Percentiles rank a stretch among this genome's conserved stretches.
These are phyloP conservation scores for Wolfiporia cocos DNA, from an alignment of 1,284 basidiomycete genomes.

Conservation along the genomic window DNA sequence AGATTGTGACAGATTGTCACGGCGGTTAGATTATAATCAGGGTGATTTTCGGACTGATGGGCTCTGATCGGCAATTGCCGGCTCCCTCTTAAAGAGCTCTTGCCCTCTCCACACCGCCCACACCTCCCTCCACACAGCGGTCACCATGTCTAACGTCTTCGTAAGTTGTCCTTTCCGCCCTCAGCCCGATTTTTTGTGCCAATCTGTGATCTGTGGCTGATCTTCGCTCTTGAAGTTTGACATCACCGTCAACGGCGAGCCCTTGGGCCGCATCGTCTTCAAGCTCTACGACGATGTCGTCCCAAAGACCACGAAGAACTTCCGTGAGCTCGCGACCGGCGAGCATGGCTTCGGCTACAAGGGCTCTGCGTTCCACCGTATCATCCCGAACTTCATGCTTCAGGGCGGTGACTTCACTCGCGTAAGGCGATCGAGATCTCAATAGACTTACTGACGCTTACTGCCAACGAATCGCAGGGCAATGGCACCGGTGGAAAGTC, in stretches of 20 bases:
- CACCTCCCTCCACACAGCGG: constrained; percentile 12
- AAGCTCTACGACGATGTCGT: constrained; percentile 50
- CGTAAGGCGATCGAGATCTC: constrained; percentile 40
- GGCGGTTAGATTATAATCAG: constrained; percentile 24
- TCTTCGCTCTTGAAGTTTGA: constrained; percentile 38
- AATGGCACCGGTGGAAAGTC: constrained; percentile 92
- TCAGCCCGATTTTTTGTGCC: not conserved
- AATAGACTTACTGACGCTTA: not conserved
- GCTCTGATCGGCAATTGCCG: constrained; percentile 26
- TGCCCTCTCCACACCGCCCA: constrained; percentile 9
- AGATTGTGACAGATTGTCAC: constrained; percentile 27
- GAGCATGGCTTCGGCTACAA: constrained; percentile 35
- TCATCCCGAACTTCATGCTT: constrained; percentile 43
- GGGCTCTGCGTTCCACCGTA: constrained; percentile 31
- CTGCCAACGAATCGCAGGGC: constrained; percentile 9
- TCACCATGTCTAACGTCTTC: constrained; percentile 41
- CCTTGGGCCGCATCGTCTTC: constrained; percentile 49
- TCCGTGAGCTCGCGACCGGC: constrained; percentile 45
- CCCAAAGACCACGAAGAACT: constrained; percentile 45
- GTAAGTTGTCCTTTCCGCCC: too few species aligned
- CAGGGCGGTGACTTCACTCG: constrained; percentile 73
- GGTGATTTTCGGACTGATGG: constrained; percentile 24
- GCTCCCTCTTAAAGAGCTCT: constrained; percentile 20
- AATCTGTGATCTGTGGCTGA: not conserved
- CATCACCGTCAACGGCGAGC: constrained; percentile 46